These are phyloP conservation scores for Penicillium sumatraense DNA, from an alignment of 2,329 filamentous ascomycete genomes.

Conservation along the genomic window DNA sequence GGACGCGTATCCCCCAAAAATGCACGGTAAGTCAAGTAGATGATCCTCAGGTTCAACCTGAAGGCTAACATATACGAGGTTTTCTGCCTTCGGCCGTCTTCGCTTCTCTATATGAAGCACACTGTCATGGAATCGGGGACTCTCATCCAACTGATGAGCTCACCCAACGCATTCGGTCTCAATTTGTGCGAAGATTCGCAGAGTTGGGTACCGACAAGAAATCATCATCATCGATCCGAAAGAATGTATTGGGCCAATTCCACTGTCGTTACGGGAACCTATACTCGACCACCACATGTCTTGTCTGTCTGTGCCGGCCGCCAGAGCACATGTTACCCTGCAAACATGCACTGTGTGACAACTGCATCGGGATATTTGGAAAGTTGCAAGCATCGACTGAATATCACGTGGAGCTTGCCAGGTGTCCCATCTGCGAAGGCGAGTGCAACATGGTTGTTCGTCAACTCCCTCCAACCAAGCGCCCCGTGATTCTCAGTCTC, in stretches of 20 bases:
- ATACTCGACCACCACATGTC: slow-evolving; percentile 13
- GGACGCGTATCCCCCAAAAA: slow-evolving; percentile 26
- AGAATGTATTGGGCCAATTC: neutral
- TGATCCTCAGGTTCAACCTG: neutral
- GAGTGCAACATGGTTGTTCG: neutral
- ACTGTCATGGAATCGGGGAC: neutral
- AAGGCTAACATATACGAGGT: neutral
- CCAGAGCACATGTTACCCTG: slow-evolving; percentile 24
- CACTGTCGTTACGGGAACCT: slow-evolving; percentile 1
- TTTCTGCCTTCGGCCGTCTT: neutral
- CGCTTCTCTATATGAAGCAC: neutral
- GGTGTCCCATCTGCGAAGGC: slow-evolving; percentile 14
- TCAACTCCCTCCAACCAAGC: slow-evolving; percentile 25
- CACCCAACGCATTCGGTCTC: neutral
- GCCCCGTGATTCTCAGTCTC: slow-evolving; percentile 19
- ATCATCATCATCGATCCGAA: neutral
- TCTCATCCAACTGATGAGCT: neutral
- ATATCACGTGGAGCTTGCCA: slow-evolving; percentile 7
- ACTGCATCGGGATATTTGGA: slow-evolving; percentile 21
- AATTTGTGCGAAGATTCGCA: neutral
- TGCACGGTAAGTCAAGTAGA: slow-evolving; percentile 20
- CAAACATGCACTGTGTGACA: slow-evolving; percentile 23
- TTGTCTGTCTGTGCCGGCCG: slow-evolving; percentile 17
- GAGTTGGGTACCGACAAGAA: neutral
- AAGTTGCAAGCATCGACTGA: neutral